phyloP scores from a whole-genome alignment of 768 basidiomycete genomes.

The Mycena polygramma region DNA sequence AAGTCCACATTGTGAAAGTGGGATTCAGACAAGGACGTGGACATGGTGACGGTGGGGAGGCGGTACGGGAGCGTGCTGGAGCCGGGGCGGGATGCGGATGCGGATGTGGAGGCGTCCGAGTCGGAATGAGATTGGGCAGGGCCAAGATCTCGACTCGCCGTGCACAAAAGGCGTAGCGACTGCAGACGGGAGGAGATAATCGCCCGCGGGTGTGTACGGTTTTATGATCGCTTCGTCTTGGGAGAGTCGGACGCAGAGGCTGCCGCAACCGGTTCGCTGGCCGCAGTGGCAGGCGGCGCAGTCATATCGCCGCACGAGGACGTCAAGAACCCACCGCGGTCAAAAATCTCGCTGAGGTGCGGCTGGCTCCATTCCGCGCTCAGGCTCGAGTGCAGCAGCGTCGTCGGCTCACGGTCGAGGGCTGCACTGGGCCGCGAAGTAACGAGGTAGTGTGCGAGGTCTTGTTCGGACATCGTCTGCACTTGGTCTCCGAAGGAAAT shows the following conservation, averaged over 20 bases:
- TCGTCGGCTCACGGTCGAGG: slow-evolving; percentile 28
- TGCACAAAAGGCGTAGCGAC: not conserved
- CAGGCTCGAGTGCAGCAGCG: slow-evolving; percentile 22
- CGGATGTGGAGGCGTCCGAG: not conserved
- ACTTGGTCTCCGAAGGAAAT: slow-evolving; percentile 15
- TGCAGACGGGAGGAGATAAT: slow-evolving; percentile 18
- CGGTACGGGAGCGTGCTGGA: slow-evolving; percentile 11
- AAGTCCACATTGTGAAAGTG: no score
- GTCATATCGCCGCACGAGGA: slow-evolving; percentile 26
- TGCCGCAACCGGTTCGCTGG: not conserved
- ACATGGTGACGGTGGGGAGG: slow-evolving; percentile 1
- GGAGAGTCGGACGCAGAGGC: slow-evolving; percentile 8
- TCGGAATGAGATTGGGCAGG: not conserved
- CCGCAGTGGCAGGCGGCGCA: not conserved
- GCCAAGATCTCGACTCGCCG: slow-evolving; percentile 12
- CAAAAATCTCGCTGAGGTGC: slow-evolving; percentile 24
- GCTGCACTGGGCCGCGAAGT: slow-evolving; percentile 29
- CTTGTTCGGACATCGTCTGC: slow-evolving; percentile 37
- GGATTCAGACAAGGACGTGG: no score
- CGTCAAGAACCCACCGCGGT: slow-evolving; percentile 17
- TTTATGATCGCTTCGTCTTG: not conserved
- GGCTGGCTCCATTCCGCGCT: slow-evolving; percentile 24
- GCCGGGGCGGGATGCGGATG: not conserved
- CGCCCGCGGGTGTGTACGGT: slow-evolving; percentile 28
- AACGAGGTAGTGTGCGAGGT: slow-evolving; percentile 37